Percentiles rank a stretch among this genome's conserved stretches.
Conservation (phyloP, 2,329 filamentous ascomycete genomes). For the Fusarium papillatum region DNA sequence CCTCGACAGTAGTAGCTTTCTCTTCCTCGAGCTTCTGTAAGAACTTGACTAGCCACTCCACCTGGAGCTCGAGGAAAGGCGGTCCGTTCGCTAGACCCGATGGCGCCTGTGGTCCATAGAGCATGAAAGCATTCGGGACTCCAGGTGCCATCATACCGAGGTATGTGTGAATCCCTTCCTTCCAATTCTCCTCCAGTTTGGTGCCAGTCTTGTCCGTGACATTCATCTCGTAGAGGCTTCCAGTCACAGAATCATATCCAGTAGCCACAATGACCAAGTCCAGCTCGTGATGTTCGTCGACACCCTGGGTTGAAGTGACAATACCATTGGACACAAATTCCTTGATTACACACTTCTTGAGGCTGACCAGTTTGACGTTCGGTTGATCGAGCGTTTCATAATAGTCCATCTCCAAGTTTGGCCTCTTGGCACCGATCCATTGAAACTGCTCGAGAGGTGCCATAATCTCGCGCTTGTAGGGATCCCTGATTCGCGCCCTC, state of each 20-base stretch:
- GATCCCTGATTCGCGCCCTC: conserved; percentile 58
- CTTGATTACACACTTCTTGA: conserved; percentile 58
- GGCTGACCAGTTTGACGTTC: conserved; percentile 61
- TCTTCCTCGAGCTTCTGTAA: conserved; percentile 10
- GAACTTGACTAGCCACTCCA: conserved; percentile 21
- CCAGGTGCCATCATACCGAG: conserved; percentile 39
- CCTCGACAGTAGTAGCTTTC: neutral
- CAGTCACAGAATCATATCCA: conserved; percentile 39
- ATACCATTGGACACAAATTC: conserved; percentile 56
- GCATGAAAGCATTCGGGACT: conserved; percentile 38
- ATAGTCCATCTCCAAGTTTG: conserved; percentile 61
- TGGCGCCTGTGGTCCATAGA: conserved; percentile 41
- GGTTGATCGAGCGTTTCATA: conserved; percentile 62
- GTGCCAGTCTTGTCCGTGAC: conserved; percentile 29
- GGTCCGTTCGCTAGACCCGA: conserved; percentile 29
- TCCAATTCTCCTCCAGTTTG: conserved; percentile 27
- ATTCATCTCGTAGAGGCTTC: conserved; percentile 38
- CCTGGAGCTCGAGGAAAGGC: conserved; percentile 33
- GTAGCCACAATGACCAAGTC: conserved; percentile 45
- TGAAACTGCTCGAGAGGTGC: conserved; percentile 60
- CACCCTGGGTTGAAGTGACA: conserved; percentile 45
- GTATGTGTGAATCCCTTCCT: conserved; percentile 31
- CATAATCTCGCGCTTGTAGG: conserved; percentile 58
- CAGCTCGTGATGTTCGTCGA: conserved; percentile 35
- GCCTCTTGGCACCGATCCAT: conserved; percentile 60